Conservation (phyloP, 495 filamentous ascomycete species). For the Parathielavia appendiculata region DNA sequence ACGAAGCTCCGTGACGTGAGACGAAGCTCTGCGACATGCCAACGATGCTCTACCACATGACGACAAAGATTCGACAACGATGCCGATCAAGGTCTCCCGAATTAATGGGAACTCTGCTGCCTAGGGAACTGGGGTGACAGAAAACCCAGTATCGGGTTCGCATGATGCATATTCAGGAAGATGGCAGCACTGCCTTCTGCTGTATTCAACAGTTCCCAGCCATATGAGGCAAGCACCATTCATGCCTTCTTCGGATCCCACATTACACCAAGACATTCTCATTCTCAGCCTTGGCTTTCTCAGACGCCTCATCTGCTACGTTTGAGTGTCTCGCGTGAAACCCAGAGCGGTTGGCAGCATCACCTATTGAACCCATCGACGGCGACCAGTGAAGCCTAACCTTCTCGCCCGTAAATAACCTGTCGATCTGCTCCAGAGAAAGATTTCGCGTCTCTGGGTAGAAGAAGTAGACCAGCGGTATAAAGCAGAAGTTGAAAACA, state of each 20-base stretch:
- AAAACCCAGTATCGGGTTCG: too few species aligned
- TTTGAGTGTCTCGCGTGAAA: background rate
- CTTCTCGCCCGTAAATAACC: background rate
- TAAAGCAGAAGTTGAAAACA: conserved; percentile 53
- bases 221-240: too few species aligned
- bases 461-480: conserved; percentile 56
- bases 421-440: conserved; percentile 6
- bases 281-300: background rate
- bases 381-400: background rate
- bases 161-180: too few species aligned
- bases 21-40: too few species aligned
- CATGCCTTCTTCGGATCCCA: background rate
- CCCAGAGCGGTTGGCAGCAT: background rate
- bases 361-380: background rate
- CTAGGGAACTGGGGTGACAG: too few species aligned
- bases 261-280: background rate
- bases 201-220: too few species aligned
- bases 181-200: too few species aligned
- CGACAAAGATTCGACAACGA: too few species aligned
- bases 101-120: too few species aligned
- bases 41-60: too few species aligned
- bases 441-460: conserved; percentile 49
- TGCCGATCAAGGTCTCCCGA: too few species aligned
- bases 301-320: background rate
- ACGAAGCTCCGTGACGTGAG: too few species aligned